Percentiles rank a stretch among this genome's conserved stretches.
Evolutionary conservation across 2,329 filamentous ascomycete species (phyloP).

Genomic region (Bisporella sp.): DNA sequence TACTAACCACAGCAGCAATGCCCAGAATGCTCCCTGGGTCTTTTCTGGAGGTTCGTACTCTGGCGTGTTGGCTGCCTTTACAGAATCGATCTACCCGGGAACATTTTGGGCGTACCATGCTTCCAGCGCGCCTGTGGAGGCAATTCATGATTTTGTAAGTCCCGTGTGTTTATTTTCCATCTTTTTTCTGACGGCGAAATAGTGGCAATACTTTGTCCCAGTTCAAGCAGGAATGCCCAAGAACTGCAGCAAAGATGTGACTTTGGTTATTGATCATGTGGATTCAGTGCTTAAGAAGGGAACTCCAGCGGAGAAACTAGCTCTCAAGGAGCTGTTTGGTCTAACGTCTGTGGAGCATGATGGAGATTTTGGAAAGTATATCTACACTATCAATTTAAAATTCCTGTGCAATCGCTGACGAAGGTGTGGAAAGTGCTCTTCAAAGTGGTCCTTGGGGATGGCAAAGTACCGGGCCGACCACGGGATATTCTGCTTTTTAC

Average conservation of each 20-base stretch:
- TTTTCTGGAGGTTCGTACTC: constrained; percentile 46
- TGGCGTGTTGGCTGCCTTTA: constrained; percentile 47
- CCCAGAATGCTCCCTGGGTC: constrained; percentile 45
- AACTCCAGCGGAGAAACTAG: constrained; percentile 30
- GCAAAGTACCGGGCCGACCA: background rate
- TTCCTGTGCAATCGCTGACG: constrained; percentile 19
- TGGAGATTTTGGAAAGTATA: constrained; percentile 19
- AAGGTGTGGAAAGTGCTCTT: background rate
- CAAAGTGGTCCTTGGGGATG: background rate
- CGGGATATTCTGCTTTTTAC: background rate
- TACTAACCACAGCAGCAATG: constrained; percentile 35
- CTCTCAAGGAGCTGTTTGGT: constrained; percentile 41
- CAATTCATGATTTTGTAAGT: constrained; percentile 29
- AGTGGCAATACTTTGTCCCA: constrained; percentile 47
- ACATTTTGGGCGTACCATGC: constrained; percentile 52
- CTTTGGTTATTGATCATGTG: constrained; percentile 37
- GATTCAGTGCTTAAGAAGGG: constrained; percentile 38
- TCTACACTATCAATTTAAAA: constrained; percentile 9
- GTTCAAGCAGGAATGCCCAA: constrained; percentile 45
- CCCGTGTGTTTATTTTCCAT: background rate
- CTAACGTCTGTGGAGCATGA: constrained; percentile 32
- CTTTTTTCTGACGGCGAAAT: constrained; percentile 29
- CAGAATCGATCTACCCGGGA: constrained; percentile 37
- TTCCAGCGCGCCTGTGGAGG: constrained; percentile 44
- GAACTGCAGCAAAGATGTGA: constrained; percentile 46